Conservation (phyloP, 352 stramenopile species). For the Blastocystis sp. region DNA sequence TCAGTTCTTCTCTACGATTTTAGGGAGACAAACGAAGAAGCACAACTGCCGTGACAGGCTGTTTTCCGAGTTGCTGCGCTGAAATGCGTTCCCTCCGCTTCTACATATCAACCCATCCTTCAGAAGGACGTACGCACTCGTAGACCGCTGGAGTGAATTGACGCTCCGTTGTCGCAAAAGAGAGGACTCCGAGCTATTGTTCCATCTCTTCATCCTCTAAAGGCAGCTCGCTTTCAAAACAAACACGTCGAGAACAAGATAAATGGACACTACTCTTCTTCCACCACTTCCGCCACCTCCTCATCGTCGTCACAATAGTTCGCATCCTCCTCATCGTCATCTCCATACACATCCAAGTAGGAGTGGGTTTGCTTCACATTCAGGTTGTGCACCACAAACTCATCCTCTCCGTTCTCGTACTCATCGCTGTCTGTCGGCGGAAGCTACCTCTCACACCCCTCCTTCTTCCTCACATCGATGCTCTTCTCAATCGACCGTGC, state of each 20-base stretch:
- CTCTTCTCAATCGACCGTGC: background rate
- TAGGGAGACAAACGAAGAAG: background rate
- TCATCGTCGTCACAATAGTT: slow-evolving; percentile 56
- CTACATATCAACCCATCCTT: background rate
- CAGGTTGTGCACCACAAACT: slow-evolving; percentile 76
- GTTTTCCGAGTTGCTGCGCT: slow-evolving; percentile 6
- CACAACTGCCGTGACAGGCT: slow-evolving; percentile 16
- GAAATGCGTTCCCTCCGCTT: background rate
- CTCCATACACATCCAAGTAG: slow-evolving; percentile 76
- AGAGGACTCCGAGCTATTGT: background rate
- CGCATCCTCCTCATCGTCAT: slow-evolving; percentile 74
- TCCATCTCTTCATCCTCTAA: slow-evolving; percentile 67
- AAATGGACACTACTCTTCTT: slow-evolving; percentile 69
- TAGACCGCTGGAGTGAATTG: background rate
- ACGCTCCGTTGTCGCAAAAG: background rate
- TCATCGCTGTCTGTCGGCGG: slow-evolving; percentile 60
- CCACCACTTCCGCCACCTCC: slow-evolving; percentile 65
- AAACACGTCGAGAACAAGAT: slow-evolving; percentile 34
- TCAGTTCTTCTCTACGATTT: slow-evolving; percentile 32
- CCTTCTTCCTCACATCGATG: slow-evolving; percentile 13
- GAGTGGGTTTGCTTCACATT: slow-evolving; percentile 75
- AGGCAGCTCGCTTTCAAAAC: slow-evolving; percentile 14
- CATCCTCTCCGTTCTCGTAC: slow-evolving; percentile 76
- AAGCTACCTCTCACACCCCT: slow-evolving; percentile 21
- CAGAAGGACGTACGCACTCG: background rate